These are phyloP conservation scores for Colletotrichum viniferum DNA, from an alignment of 2,329 filamentous ascomycete species.

Conservation along the genomic window DNA sequence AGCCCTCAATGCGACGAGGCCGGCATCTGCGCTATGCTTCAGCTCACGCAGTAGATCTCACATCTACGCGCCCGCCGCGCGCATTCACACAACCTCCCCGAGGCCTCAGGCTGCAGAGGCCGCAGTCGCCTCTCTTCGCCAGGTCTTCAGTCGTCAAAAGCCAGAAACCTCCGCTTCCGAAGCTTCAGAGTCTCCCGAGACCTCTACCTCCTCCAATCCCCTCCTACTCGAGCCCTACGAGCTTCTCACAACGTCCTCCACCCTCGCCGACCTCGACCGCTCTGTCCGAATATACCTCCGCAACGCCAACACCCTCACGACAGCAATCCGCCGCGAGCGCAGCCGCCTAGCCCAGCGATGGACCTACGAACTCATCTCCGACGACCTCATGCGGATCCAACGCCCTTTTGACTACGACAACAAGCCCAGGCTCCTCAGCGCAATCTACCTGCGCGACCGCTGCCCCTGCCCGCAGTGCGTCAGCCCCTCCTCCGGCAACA, in stretches of 20 bases:
- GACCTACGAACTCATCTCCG: not conserved
- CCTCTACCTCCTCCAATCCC: not conserved
- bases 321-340: not conserved
- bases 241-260: not conserved
- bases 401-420: not conserved
- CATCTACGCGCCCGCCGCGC: not conserved
- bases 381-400: not conserved
- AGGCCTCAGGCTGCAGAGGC: not conserved
- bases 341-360: not conserved
- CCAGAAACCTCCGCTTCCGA: not conserved
- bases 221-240: not conserved
- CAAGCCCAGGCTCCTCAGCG: not conserved
- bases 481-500: conserved; percentile 64
- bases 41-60: not conserved
- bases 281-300: not conserved
- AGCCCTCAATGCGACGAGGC: not conserved
- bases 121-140: not conserved
- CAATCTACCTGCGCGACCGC: conserved; percentile 52
- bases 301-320: not conserved
- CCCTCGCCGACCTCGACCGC: not conserved
- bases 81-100: conserved; percentile 4
- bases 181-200: not conserved
- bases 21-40: not conserved
- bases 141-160: not conserved
- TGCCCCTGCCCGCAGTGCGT: conserved; percentile 59